A percentile compares a stretch with the other conserved stretches of the same genome.
phyloP scores from a whole-genome alignment of 2,329 filamentous ascomycete genomes.

The Botryotinia globosa region DNA sequence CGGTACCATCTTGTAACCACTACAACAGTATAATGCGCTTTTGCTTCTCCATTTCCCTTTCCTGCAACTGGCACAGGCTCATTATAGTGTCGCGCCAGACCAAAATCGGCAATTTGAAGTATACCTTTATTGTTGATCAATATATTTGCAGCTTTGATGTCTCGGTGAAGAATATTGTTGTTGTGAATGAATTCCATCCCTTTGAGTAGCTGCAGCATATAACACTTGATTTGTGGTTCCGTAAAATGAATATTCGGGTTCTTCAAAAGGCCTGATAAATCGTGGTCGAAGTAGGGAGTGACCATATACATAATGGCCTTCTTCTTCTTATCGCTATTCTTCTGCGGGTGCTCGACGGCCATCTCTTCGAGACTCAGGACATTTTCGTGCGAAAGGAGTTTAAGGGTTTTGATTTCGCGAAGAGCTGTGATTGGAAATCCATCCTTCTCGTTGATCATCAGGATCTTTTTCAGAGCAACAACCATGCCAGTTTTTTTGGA shows the following conservation, averaged over 20 bases:
- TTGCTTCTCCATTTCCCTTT: conserved; percentile 77
- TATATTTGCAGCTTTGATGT: conserved; percentile 98
- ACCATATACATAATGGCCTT: conserved; percentile 96
- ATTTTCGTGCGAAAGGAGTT: conserved; percentile 89
- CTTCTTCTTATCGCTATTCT: conserved; percentile 66
- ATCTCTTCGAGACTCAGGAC: conserved; percentile 88
- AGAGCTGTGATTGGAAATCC: conserved; percentile 98
- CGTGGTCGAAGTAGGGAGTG: conserved; percentile 97
- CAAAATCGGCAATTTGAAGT: conserved; percentile 96
- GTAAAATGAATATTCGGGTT: conserved; percentile 88
- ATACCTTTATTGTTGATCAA: conserved; percentile 93
- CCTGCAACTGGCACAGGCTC: conserved; percentile 75
- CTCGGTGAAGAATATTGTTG: conserved; percentile 84
- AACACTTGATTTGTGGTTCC: conserved; percentile 94
- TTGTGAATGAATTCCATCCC: conserved; percentile 89
- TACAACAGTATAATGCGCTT: conserved; percentile 89
- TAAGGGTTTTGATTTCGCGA: conserved; percentile 95
- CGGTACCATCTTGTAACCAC: conserved; percentile 98
- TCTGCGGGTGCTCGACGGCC: conserved; percentile 76
- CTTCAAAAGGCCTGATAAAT: conserved; percentile 93
- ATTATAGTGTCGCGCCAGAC: conserved; percentile 89
- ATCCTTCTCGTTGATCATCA: conserved; percentile 99
- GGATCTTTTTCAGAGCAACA: conserved; percentile 94
- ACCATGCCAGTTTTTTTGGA: conserved; percentile 71
- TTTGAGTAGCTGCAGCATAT: conserved; percentile 88